Conservation (phyloP, 495 filamentous ascomycete genomes). For the Lasiosphaeris hirsuta region DNA sequence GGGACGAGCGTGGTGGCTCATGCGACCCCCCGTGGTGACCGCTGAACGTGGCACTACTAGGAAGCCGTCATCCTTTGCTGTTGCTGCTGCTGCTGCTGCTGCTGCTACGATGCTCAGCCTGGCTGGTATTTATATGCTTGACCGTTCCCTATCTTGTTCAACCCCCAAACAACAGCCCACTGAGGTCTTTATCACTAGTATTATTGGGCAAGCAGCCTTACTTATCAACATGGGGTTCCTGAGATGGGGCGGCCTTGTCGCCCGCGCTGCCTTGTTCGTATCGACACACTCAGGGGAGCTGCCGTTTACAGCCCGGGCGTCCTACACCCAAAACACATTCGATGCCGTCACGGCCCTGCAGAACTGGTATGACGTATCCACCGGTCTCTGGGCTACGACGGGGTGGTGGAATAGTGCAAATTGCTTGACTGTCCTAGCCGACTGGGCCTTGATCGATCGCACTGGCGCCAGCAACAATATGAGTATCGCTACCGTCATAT, state of each 20-base stretch:
- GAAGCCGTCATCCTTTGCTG: not conserved
- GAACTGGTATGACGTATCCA: slow-evolving; percentile 57
- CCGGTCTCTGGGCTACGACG: slow-evolving; percentile 61
- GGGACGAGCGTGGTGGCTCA: not conserved
- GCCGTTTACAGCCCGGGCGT: slow-evolving; percentile 16
- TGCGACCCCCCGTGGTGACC: not conserved
- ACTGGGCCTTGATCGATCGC: slow-evolving; percentile 49
- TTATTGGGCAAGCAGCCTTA: not conserved
- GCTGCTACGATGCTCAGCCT: not conserved
- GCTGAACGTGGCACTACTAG: not conserved
- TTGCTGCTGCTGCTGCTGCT: not conserved
- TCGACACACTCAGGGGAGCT: slow-evolving; percentile 25
- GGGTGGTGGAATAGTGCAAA: slow-evolving; percentile 81
- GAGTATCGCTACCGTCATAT: slow-evolving; percentile 35
- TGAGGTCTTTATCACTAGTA: not conserved
- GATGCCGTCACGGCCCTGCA: slow-evolving; percentile 52
- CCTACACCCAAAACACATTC: slow-evolving; percentile 41
- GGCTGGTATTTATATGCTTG: not conserved
- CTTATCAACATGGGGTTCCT: slow-evolving; percentile 28
- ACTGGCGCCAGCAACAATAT: slow-evolving; percentile 25
- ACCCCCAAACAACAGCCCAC: not conserved
- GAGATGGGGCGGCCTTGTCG: slow-evolving; percentile 34
- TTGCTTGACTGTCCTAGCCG: slow-evolving; percentile 58
- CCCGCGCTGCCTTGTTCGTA: slow-evolving; percentile 36
- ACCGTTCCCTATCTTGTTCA: not conserved